Base-by-base conservation (phyloP, 768 basidiomycete species). In the Dioszegia crocea region DNA sequence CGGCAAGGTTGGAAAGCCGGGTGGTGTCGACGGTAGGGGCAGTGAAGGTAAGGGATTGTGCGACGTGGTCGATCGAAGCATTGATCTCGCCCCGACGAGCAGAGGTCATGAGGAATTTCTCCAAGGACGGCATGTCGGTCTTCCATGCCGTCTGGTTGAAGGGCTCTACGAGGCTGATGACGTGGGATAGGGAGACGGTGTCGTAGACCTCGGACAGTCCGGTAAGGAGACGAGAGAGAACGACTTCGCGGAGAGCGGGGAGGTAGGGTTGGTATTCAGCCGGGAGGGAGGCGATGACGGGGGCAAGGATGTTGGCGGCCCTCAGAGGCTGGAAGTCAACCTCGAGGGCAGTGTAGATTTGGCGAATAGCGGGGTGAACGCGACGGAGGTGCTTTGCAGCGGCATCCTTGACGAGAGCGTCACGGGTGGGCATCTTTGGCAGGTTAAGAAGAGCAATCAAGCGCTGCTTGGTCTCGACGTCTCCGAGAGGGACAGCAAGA, bases 191-290 rank as follows among this genome's bases (percentile, higher is more conserved):
- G 64, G 85, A 86, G 80, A 97, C 85, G 12, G 87, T 85, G 27
- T 86, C 87, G 78, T 97, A 99, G 14, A 97, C 87, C 76, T 96
- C 88, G 0, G 90, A 87, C 36, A 99, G 86, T 74, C 94, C 90
- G 26, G 86, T 85, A 65, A 98, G 84, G 5, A 97, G 83, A 29
- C 91, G 88, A 3, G 91, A 91, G 62, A 97, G 86, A 17, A 96
- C 83, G 43, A 94, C 93, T 56, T 88, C 88, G 65, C 89, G 86
- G 60, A 98, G 84, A 58, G 92, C 88, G n/a, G 87, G 83, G 21
- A 92, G 84, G 78, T 96, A 97, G 1, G 87, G 85, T 0, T 87
- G 81, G 68, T 88, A 92, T 1, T 84, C 81, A 4, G 78, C 56
- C 36, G 78, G 54, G 66, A 80, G 60, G 63, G 68, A 56, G 41